Percentiles rank a stretch among this genome's conserved stretches.
phyloP scores from a whole-genome alignment of 441 rosid species.

The Pelargonium myrrhifolium region DNA sequence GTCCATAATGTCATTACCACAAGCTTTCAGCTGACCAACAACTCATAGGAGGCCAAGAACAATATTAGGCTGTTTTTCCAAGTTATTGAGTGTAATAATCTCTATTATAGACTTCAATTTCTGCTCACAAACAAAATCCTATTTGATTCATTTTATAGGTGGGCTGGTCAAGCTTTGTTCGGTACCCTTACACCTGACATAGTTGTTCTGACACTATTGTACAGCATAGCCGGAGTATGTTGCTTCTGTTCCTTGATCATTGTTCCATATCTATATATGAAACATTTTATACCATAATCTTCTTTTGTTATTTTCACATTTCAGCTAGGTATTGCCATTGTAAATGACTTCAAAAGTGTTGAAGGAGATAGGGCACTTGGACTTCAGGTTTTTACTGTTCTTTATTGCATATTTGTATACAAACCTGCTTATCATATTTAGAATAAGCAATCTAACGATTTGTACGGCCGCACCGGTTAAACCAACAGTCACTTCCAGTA shows the following conservation, averaged over 20 bases:
- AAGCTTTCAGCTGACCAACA: conserved; percentile 1
- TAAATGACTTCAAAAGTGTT: conserved; percentile 91
- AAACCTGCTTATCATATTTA: neutral
- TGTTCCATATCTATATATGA: neutral
- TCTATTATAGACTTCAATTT: conserved; percentile 4
- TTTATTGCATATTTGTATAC: conserved; percentile 4
- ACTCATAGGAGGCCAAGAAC: neutral
- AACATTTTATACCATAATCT: conserved; percentile 3
- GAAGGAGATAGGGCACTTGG: conserved; percentile 97
- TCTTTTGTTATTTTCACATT: conserved; percentile 14
- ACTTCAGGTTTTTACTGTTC: conserved; percentile 49
- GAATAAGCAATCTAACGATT: conserved; percentile 1
- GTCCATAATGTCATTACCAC: neutral
- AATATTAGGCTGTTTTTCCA: neutral
- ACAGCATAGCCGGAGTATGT: conserved; percentile 92
- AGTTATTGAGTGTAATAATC: neutral
- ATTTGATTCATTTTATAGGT: conserved; percentile 42
- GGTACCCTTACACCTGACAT: conserved; percentile 92
- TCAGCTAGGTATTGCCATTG: conserved; percentile 91
- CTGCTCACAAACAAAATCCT: neutral
- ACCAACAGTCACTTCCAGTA: conserved; percentile 76
- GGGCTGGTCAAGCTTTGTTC: conserved; percentile 98
- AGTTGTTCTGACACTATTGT: conserved; percentile 80
- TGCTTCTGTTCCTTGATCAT: conserved; percentile 1
- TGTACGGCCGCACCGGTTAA: conserved; percentile 12